These are phyloP conservation scores for Coemansia aciculifera DNA, from an alignment of 192 early-diverging fungal species.

Conservation along the genomic window DNA sequence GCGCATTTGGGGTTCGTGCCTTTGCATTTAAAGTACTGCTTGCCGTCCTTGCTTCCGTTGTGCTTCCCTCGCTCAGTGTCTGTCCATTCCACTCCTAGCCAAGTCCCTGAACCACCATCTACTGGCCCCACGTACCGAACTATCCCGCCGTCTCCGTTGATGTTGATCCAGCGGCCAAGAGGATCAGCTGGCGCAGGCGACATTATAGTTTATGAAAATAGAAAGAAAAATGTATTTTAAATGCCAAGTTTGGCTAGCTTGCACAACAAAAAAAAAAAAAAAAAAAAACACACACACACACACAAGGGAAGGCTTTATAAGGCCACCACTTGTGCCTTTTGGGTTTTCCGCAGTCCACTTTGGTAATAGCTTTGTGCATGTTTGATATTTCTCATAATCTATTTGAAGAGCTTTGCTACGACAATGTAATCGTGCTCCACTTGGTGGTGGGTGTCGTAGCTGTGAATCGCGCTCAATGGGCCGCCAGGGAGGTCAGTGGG, in stretches of 20 bases:
- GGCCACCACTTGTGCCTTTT: neutral
- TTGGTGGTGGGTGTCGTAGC: no score
- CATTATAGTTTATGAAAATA: neutral
- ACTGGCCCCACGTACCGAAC: constrained; percentile 53
- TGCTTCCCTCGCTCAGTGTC: constrained; percentile 46
- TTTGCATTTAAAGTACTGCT: neutral
- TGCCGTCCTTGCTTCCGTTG: constrained; percentile 16
- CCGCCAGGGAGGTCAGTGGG: no score
- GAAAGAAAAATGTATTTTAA: neutral
- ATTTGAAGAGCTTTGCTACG: no score
- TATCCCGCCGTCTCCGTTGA: constrained; percentile 38
- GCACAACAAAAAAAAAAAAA: no score
- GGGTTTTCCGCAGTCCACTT: neutral
- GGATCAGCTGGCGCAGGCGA: neutral
- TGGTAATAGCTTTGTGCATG: no score
- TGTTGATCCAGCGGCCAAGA: constrained; percentile 37
- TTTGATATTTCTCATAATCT: no score
- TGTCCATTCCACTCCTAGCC: constrained; percentile 57
- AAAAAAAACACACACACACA: no score
- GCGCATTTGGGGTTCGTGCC: neutral
- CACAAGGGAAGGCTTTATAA: neutral
- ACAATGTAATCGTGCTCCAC: no score
- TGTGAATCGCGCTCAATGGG: no score
- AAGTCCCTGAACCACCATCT: constrained; percentile 21
- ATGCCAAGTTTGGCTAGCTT: no score